Evolutionary conservation across 441 rosid species (phyloP), one percentile per base, ranked within the genome.

Genomic region (Pelargonium cotyledonis): DNA sequence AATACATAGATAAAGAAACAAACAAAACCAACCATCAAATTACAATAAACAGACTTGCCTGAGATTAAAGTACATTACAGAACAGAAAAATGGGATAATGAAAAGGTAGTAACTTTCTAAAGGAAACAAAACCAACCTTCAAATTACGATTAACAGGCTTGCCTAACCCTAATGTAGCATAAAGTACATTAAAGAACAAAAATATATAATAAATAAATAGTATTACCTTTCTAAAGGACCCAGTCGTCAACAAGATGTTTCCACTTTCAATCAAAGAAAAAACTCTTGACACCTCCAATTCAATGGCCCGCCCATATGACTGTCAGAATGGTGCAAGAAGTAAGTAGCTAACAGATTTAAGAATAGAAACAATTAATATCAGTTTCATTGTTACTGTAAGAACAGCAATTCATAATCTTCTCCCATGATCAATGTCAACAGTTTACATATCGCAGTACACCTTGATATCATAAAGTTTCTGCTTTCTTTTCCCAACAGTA

Each of bases 231-330:
- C 66, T 41, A 63, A 63, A 63, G 18, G 66, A 63, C 11, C 47
- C 47, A 38, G 47, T 31, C 66, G 38, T 63, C 66, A 63, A 14
- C 66, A 63, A 63, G 47, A 63, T 63, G 66, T 63, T 63, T 63
- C 66, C 66, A 38, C 66, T 63, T 63, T 63, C 66, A 63, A 63
- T 44, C 66, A 63, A 35, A 63, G 66, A 31, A 63, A 63, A 63
- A 38, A 63, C 40, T 63, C 47, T 63, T 4, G 66, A 63, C 4
- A 14, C 66, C 66, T 63, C 66, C 66, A 63, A 63, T 63, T 63
- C 66, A 63, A 29, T 63, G 10, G 66, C 66, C 9, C 95, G 88
- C 11, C 87, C 91, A 80, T 87, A 92, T 19, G 97, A 92, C 99
- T 95, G 85, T 80, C 38, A 61, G 55, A 76, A 69, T 31, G 43